These are phyloP conservation scores for Phytophthora pinifolia DNA, from an alignment of 352 stramenopile species.

Conservation along the genomic window DNA sequence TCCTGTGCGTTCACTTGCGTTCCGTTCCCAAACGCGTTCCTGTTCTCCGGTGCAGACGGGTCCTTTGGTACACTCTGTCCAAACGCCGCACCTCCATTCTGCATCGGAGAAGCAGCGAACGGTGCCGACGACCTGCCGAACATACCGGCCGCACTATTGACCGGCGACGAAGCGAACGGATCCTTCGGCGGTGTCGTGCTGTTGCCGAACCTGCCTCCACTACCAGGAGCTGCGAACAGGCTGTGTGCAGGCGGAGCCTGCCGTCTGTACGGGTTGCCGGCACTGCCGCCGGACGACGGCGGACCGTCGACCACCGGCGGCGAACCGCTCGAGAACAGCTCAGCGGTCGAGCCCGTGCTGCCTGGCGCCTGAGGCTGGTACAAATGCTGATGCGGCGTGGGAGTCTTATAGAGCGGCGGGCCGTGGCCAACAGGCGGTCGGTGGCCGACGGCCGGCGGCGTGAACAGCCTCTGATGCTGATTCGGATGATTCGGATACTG, in stretches of 20 bases:
- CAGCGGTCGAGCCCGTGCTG: slow-evolving; percentile 16
- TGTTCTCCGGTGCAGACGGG: slow-evolving; percentile 17
- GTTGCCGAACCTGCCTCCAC: slow-evolving; percentile 6
- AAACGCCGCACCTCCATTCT: slow-evolving; percentile 7
- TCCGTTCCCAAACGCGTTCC: slow-evolving; percentile 13
- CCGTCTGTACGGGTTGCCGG: slow-evolving; percentile 22
- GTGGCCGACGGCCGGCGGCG: not conserved
- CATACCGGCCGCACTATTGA: not conserved
- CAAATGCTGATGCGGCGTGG: slow-evolving; percentile 5
- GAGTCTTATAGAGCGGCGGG: slow-evolving; percentile 9
- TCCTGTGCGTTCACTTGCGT: slow-evolving; percentile 8
- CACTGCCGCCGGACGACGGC: slow-evolving; percentile 10
- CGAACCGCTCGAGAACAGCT: slow-evolving; percentile 22
- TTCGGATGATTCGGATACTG: not conserved
- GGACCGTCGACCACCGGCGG: slow-evolving; percentile 21
- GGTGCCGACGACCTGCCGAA: not conserved
- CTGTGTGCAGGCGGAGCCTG: slow-evolving; percentile 8
- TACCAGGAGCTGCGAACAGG: slow-evolving; percentile 4
- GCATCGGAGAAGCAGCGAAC: slow-evolving; percentile 11
- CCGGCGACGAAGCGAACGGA: slow-evolving; percentile 7
- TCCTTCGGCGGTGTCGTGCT: slow-evolving; percentile 7
- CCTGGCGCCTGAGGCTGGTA: slow-evolving; percentile 18
- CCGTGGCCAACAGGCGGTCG: slow-evolving; percentile 2
- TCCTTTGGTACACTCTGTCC: slow-evolving; percentile 4
- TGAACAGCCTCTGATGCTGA: slow-evolving; percentile 11